A percentile compares a stretch with the other conserved stretches of the same genome.
Conservation (phyloP, 768 basidiomycete genomes). For the Panus rudis region DNA sequence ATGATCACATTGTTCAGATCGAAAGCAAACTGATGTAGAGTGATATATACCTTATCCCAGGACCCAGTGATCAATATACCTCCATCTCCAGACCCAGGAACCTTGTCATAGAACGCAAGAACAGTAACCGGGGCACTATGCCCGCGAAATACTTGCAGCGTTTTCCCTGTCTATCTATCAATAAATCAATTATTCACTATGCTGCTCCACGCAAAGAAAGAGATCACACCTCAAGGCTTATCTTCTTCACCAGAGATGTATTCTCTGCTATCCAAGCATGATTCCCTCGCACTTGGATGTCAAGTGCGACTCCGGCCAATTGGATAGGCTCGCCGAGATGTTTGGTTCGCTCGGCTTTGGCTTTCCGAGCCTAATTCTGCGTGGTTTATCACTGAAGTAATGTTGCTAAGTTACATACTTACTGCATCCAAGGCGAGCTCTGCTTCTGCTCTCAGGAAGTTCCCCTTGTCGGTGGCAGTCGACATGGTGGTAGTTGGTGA, state of each 20-base stretch:
- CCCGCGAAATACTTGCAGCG: conserved; percentile 66
- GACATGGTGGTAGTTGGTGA: conserved; percentile 13
- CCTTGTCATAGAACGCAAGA: conserved; percentile 56
- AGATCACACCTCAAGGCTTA: conserved; percentile 64
- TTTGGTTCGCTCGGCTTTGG: conserved; percentile 67
- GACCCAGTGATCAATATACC: conserved; percentile 79
- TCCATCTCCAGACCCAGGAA: conserved; percentile 30
- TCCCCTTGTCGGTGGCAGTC: conserved; percentile 23
- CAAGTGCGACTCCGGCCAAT: conserved; percentile 68
- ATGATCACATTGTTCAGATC: conserved; percentile 5
- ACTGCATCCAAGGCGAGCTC: conserved; percentile 60
- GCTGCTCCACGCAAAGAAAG: background rate
- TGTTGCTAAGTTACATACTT: conserved; percentile 17
- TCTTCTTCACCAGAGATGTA: conserved; percentile 61
- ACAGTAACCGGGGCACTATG: conserved; percentile 88
- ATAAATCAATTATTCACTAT: background rate
- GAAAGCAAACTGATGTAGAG: conserved; percentile 3
- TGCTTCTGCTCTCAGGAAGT: conserved; percentile 68
- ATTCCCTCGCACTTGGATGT: conserved; percentile 54
- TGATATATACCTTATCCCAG: conserved; percentile 71
- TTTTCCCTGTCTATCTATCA: conserved; percentile 65
- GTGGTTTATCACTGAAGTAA: conserved; percentile 5
- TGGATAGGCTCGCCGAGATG: conserved; percentile 73
- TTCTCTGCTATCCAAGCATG: conserved; percentile 88
- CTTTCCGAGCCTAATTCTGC: conserved; percentile 50